phyloP scores from a whole-genome alignment of 2,329 filamentous ascomycete genomes.

The Colletotrichum horii region DNA sequence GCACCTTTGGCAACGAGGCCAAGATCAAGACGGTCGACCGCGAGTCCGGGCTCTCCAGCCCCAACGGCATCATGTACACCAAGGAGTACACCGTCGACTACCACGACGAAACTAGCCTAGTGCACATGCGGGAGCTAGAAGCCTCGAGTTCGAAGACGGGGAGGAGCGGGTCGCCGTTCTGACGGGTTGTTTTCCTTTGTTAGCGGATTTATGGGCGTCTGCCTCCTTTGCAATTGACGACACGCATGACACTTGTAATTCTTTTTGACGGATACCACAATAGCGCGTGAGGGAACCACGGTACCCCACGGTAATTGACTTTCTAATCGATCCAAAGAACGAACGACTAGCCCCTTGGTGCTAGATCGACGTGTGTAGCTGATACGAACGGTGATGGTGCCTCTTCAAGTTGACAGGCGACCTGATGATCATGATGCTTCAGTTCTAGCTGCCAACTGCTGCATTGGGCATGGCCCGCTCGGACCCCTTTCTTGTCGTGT shows the following conservation, averaged over 20 bases:
- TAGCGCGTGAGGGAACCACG: not conserved
- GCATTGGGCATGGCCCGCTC: not conserved
- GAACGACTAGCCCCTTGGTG: not conserved
- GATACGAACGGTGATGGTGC: not conserved
- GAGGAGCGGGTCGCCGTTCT: constrained; percentile 9
- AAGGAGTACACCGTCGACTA: constrained; percentile 40
- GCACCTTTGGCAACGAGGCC: constrained; percentile 13
- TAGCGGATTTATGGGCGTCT: not conserved
- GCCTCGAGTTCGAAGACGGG: constrained; percentile 10
- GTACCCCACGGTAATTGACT: not conserved
- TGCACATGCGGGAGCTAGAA: constrained; percentile 31
- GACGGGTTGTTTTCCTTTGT: not conserved
- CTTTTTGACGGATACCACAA: constrained; percentile 1
- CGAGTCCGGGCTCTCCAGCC: not conserved
- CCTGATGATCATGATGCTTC: not conserved
- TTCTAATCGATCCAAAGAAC: not conserved
- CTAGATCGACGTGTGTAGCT: not conserved
- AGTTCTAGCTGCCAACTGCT: not conserved
- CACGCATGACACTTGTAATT: not conserved
- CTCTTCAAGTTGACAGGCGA: not conserved
- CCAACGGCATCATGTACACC: constrained; percentile 34
- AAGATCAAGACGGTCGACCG: constrained; percentile 9
- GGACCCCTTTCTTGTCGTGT: not conserved
- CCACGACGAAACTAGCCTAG: constrained; percentile 35
- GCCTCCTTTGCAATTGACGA: not conserved